Percentiles rank a stretch among this genome's conserved stretches.
phyloP scores from a whole-genome alignment of 306 rosid genomes.

The Rosa chinensis region DNA sequence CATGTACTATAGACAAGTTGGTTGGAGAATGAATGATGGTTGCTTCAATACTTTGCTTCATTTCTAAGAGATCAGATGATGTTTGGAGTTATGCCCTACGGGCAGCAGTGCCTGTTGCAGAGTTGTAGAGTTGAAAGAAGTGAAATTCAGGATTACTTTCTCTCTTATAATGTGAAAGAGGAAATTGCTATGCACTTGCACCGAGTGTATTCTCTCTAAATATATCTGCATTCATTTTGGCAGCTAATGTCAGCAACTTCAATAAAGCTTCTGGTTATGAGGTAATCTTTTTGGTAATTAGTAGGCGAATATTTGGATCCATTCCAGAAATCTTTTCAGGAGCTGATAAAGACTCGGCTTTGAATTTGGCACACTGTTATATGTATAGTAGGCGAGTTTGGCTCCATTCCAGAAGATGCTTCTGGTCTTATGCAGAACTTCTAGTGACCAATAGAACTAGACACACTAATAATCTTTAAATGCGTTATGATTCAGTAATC shows the following conservation, averaged over 20 bases:
- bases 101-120: not conserved
- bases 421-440: not conserved
- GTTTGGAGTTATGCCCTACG: not conserved
- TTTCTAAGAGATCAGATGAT: slow-evolving; percentile 23
- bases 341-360: not conserved
- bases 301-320: not conserved
- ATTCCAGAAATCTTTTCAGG: not conserved
- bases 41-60: slow-evolving; percentile 12
- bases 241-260: not conserved
- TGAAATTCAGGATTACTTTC: not conserved
- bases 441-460: not conserved
- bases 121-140: not conserved
- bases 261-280: not conserved
- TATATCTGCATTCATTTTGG: slow-evolving; percentile 9
- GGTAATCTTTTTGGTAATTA: not conserved
- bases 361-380: not conserved
- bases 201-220: slow-evolving; percentile 13
- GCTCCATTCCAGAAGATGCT: slow-evolving; percentile 24
- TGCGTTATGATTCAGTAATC: too few species aligned
- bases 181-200: slow-evolving; percentile 34
- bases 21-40: not conserved
- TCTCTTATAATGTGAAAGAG: not conserved
- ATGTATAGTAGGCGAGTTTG: slow-evolving; percentile 21
- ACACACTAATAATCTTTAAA: not conserved
- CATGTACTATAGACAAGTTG: not conserved